These are phyloP conservation scores for Coniferiporia weirii DNA, from an alignment of 1,284 basidiomycete species.

Conservation along the genomic window DNA sequence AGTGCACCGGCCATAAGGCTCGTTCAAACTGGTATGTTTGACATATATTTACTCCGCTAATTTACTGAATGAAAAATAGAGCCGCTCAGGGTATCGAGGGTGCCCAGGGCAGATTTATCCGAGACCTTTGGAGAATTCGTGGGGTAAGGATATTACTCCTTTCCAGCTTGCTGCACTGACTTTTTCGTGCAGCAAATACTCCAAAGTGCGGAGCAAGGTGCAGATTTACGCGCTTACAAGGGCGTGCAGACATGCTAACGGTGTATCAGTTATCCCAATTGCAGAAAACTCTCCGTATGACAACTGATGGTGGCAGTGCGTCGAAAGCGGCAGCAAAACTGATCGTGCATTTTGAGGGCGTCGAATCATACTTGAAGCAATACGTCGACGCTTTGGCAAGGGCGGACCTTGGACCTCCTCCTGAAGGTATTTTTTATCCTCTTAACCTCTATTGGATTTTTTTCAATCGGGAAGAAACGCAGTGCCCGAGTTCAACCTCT, in stretches of 20 bases:
- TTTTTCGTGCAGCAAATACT: neutral
- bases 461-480: neutral
- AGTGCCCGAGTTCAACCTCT: conserved; percentile 5
- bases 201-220: neutral
- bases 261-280: neutral
- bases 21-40: neutral
- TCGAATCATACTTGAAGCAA: conserved; percentile 5
- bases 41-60: neutral
- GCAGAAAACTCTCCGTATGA: neutral
- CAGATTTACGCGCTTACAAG: neutral
- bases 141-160: neutral
- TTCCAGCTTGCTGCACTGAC: neutral
- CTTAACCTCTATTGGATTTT: neutral
- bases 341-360: conserved; percentile 3
- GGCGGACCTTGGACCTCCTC: conserved; percentile 2
- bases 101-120: neutral
- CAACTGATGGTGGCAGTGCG: neutral
- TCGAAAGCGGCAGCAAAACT: neutral
- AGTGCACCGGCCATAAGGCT: neutral
- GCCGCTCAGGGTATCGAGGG: neutral
- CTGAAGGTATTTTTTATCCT: neutral
- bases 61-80: neutral
- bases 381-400: conserved; percentile 3
- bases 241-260: neutral
- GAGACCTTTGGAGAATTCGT: conserved; percentile 1